Base-by-base conservation (phyloP, 225 moss, liverwort and hornwort species). In the Pleurozium schreberi region DNA sequence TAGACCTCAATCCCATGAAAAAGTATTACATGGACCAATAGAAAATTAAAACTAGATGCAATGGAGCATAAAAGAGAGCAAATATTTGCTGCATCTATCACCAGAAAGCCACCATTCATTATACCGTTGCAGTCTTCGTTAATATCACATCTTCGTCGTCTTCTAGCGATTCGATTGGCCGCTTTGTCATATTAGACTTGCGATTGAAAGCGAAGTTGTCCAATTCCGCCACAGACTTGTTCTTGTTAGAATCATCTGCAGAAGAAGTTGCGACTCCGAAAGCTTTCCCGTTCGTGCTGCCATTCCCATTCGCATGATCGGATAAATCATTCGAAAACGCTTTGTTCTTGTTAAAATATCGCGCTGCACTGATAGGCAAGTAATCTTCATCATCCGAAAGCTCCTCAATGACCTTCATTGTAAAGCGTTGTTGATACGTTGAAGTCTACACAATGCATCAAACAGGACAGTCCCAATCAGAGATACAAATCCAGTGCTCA, bases 331-430 rank as follows among this genome's bases (percentile, higher is more conserved):
- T 88, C 10, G 61, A 68, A 22, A 81, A 49, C 42, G 71, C 73
- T 50, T 82, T 86, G 55, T 62, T 50, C 83, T 82, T 91, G 40
- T 86, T 83, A n/a, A 93, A 93, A 86, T 86, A 91, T 45, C 93
- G 91, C 62, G 93, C 80, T 42, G 89, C 91, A 86, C 85, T 88
- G 22, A 93, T 34, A 90, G 88, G 86, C 67, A 88, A 55, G 55
- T 73, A 88, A 53, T 88, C 88, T 58, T 92, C 92, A 82, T 91
- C 91, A 87, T 92, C 92, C 27, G 92, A 92, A 78, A 92, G 78
- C 85, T 93, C 93, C 73, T 90, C 89, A 79, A 90, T 61, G 33
- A 86, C 73, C 79, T 53, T 86, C 93, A 93, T 91, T 86, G 85
- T 84, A 80, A 65, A 79, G 52, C 58, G 82, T 58, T 14, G 60